Percentiles rank a stretch among this genome's conserved stretches.
phyloP scores from a whole-genome alignment of 2,329 filamentous ascomycete genomes.

The Microsporum ferrugineum region DNA sequence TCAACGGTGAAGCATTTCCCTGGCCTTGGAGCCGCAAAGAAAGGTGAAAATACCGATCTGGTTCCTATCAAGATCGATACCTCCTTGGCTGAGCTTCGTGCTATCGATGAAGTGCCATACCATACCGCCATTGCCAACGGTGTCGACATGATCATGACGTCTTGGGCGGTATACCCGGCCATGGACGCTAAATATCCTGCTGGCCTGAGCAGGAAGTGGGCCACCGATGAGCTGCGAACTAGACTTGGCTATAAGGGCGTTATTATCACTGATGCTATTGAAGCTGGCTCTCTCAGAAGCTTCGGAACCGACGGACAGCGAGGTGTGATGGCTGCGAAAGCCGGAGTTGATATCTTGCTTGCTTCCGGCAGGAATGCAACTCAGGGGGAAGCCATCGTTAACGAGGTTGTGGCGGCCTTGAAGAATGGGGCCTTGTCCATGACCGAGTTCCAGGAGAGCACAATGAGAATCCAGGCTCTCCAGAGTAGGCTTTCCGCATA shows the following conservation, averaged over 20 bases:
- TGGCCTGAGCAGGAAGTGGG: constrained; percentile 20
- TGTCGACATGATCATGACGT: constrained; percentile 24
- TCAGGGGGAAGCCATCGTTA: constrained; percentile 20
- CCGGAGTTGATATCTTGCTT: constrained; percentile 24
- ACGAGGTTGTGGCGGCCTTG: constrained; percentile 13
- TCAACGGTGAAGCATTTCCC: constrained; percentile 25
- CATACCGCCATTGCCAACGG: constrained; percentile 16
- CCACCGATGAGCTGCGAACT: constrained; percentile 20
- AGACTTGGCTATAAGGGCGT: constrained; percentile 22
- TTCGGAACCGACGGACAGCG: constrained; percentile 19
- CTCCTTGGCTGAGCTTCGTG: constrained; percentile 16
- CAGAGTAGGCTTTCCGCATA: not conserved
- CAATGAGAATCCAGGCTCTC: constrained; percentile 1
- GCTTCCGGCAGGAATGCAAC: constrained; percentile 21
- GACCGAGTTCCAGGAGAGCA: constrained; percentile 2
- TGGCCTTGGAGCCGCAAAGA: constrained; percentile 20
- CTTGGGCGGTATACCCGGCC: constrained; percentile 23
- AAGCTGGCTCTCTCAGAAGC: constrained; percentile 19
- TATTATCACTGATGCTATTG: constrained; percentile 24
- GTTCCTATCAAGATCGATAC: constrained; percentile 20
- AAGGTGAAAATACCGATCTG: constrained; percentile 21
- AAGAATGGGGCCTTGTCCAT: not conserved
- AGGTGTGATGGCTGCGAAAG: constrained; percentile 19
- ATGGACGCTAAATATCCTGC: constrained; percentile 22
- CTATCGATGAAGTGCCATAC: constrained; percentile 21